Percentiles rank a stretch among this genome's conserved stretches.
Evolutionary conservation across 345 rosid genomes (phyloP).

Genomic region (Brassica rapa): DNA sequence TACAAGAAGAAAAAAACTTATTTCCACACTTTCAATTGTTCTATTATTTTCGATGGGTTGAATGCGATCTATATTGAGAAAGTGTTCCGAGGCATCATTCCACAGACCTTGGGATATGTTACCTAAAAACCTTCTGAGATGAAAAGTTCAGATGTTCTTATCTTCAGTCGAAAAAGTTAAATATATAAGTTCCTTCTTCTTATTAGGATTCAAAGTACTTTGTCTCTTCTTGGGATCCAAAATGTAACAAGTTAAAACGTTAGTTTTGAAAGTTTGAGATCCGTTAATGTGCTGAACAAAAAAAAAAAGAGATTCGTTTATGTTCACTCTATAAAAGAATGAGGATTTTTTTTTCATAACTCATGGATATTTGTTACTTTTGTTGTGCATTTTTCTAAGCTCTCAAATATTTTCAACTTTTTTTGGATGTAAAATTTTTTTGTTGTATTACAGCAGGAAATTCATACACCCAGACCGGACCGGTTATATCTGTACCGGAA

Average conservation of each 20-base stretch:
- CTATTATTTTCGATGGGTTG: background rate
- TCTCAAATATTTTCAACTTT: background rate
- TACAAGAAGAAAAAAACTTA: background rate
- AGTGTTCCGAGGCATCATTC: constrained; percentile 15
- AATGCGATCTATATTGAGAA: background rate
- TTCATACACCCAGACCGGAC: constrained; percentile 38
- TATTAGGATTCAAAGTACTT: constrained; percentile 18
- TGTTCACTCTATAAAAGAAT: background rate
- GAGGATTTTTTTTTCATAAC: background rate
- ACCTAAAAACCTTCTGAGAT: constrained; percentile 10
- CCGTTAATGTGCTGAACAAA: background rate
- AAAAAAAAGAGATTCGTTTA: background rate
- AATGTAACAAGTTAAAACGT: constrained; percentile 24
- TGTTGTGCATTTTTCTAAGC: background rate
- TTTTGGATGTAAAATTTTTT: background rate
- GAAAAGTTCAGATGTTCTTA: constrained; percentile 15
- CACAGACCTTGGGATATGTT: constrained; percentile 25
- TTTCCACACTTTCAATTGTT: background rate
- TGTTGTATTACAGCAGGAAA: constrained; percentile 33
- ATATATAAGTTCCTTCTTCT: background rate
- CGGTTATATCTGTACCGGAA: constrained; percentile 46
- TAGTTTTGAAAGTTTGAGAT: constrained; percentile 28
- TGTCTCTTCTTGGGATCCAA: constrained; percentile 31
- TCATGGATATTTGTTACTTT: background rate
- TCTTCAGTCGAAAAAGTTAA: background rate